A percentile compares a stretch with the other conserved stretches of the same genome.
These are phyloP conservation scores for Solanum sitiens DNA, from an alignment of 257 asterid species.

Conservation along the genomic window DNA sequence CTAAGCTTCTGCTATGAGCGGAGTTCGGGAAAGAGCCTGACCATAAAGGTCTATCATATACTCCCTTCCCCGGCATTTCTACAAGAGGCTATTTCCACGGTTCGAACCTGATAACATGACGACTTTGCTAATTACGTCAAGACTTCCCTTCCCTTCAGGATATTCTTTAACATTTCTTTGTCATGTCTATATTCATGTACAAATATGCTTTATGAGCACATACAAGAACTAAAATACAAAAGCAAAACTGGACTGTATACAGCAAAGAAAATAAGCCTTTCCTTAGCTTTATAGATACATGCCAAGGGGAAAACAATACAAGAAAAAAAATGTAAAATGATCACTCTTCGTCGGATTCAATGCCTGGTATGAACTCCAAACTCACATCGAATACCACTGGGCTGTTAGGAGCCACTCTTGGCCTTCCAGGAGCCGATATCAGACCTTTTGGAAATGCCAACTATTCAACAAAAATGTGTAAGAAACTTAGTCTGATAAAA, in stretches of 20 bases:
- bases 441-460: constrained; percentile 92
- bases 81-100: neutral
- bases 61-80: no score
- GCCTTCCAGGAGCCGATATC: constrained; percentile 93
- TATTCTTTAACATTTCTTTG: neutral
- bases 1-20: neutral
- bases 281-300: neutral
- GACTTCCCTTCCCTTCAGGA: neutral
- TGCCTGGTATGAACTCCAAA: constrained; percentile 87
- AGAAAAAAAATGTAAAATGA: neutral
- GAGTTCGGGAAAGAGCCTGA: neutral
- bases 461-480: constrained; percentile 25
- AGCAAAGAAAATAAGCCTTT: neutral
- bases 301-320: neutral
- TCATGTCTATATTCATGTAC: neutral
- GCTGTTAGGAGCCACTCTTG: constrained; percentile 81
- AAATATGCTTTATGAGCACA: neutral
- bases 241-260: no score
- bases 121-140: neutral
- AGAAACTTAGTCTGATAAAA: neutral
- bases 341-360: constrained; percentile 55
- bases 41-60: neutral
- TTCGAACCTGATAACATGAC: no score
- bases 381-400: constrained; percentile 84
- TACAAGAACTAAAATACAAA: no score